Conservation (phyloP, 2,329 filamentous ascomycete genomes). For the Knoxdaviesia capensis region DNA sequence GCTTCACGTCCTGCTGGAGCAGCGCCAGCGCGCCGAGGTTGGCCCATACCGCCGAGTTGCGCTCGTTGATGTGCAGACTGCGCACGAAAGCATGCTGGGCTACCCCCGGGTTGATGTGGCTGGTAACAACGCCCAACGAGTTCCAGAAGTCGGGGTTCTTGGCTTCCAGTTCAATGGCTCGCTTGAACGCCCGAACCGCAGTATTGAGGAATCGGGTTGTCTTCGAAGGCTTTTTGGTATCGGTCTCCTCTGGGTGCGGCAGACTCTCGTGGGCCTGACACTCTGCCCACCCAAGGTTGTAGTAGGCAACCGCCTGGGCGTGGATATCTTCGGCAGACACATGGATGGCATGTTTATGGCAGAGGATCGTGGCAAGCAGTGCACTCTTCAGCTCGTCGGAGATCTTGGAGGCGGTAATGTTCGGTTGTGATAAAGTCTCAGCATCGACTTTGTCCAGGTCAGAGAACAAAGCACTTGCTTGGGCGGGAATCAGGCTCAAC, state of each 20-base stretch:
- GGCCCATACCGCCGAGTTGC: slow-evolving; percentile 69
- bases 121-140: slow-evolving; percentile 77
- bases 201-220: slow-evolving; percentile 48
- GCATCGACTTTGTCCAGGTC: slow-evolving; percentile 43
- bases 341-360: slow-evolving; percentile 70
- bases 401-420: slow-evolving; percentile 20
- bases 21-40: slow-evolving; percentile 79
- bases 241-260: slow-evolving; percentile 11
- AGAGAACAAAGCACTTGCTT: slow-evolving; percentile 25
- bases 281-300: slow-evolving; percentile 91
- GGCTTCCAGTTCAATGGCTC: slow-evolving; percentile 84
- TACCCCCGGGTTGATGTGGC: slow-evolving; percentile 65
- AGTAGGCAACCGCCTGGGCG: slow-evolving; percentile 89
- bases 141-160: slow-evolving; percentile 97
- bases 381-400: slow-evolving; percentile 21
- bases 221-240: no score
- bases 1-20: slow-evolving; percentile 58
- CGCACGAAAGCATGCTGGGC: slow-evolving; percentile 86
- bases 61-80: slow-evolving; percentile 80
- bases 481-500: slow-evolving; percentile 28
- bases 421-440: slow-evolving; percentile 11
- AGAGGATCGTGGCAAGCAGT: slow-evolving; percentile 55
- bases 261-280: slow-evolving; percentile 58
- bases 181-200: slow-evolving; percentile 79
- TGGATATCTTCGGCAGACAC: slow-evolving; percentile 55